These are phyloP conservation scores for Perilla frutescens DNA, from an alignment of 257 asterid genomes.

Conservation along the genomic window DNA sequence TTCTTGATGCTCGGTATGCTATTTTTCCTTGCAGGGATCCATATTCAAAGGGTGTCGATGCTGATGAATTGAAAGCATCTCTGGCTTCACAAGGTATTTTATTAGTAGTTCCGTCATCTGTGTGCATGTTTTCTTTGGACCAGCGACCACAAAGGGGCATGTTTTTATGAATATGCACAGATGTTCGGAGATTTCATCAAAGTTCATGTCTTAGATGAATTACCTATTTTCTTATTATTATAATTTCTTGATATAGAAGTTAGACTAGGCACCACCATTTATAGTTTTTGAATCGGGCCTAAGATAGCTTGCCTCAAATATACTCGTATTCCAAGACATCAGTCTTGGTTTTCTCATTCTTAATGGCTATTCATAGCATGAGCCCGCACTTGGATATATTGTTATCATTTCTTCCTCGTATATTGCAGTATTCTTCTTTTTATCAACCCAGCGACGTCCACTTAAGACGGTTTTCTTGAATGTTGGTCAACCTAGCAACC, in stretches of 20 bases:
- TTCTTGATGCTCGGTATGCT: conserved; percentile 30
- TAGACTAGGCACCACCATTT: too few species aligned
- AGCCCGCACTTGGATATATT: too few species aligned
- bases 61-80: conserved; percentile 72
- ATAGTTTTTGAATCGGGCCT: too few species aligned
- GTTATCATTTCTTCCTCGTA: neutral
- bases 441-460: neutral
- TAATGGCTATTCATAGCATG: neutral
- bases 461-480: neutral
- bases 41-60: conserved; percentile 59
- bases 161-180: neutral
- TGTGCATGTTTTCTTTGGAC: conserved; percentile 9
- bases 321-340: neutral
- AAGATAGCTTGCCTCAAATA: neutral
- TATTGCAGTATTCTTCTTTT: neutral
- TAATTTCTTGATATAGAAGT: neutral
- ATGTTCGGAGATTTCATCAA: neutral
- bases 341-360: neutral
- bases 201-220: neutral
- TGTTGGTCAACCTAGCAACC: neutral
- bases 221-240: neutral
- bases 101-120: conserved; percentile 26
- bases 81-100: conserved; percentile 73
- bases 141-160: neutral
- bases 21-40: conserved; percentile 69